These are phyloP conservation scores for Candida gorgasii DNA, from an alignment of 805 yeast genomes.

Conservation along the genomic window DNA sequence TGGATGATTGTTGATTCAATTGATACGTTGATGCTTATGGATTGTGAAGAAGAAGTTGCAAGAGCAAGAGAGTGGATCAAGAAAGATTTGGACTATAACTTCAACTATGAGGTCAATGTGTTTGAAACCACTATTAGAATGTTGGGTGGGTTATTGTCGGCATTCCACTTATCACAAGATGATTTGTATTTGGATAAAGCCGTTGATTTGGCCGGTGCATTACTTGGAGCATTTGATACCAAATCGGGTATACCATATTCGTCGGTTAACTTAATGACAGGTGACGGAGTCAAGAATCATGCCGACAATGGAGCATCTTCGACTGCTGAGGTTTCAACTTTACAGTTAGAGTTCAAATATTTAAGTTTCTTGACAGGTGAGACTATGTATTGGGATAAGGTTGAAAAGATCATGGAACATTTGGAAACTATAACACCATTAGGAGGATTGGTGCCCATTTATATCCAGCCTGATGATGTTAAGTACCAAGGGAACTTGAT, in stretches of 20 bases:
- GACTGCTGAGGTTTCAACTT: conserved; percentile 86
- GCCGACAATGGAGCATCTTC: conserved; percentile 78
- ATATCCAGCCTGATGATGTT: conserved; percentile 73
- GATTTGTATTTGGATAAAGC: conserved; percentile 77
- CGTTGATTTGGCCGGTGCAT: conserved; percentile 69
- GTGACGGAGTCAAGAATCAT: conserved; percentile 60
- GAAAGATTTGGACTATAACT: conserved; percentile 64
- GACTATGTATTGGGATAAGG: conserved; percentile 71
- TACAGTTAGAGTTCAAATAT: conserved; percentile 86
- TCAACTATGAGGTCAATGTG: conserved; percentile 74
- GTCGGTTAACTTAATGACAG: conserved; percentile 68
- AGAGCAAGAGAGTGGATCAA: conserved; percentile 76
- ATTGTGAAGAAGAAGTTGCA: conserved; percentile 57
- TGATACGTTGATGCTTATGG: conserved; percentile 83
- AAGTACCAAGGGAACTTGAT: conserved; percentile 62
- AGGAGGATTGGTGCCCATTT: conserved; percentile 84
- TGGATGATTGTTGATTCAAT: conserved; percentile 91
- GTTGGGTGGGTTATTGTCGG: conserved; percentile 91
- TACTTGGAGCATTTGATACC: conserved; percentile 68
- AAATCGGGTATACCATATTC: conserved; percentile 74
- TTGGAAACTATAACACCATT: conserved; percentile 63
- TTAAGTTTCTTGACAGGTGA: conserved; percentile 81
- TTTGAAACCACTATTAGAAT: conserved; percentile 95
- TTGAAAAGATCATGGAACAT: conserved; percentile 69
- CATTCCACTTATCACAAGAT: conserved; percentile 68